These are phyloP conservation scores for Magnolia sinica DNA, from an alignment of 164 flowering plant species.

Conservation along the genomic window DNA sequence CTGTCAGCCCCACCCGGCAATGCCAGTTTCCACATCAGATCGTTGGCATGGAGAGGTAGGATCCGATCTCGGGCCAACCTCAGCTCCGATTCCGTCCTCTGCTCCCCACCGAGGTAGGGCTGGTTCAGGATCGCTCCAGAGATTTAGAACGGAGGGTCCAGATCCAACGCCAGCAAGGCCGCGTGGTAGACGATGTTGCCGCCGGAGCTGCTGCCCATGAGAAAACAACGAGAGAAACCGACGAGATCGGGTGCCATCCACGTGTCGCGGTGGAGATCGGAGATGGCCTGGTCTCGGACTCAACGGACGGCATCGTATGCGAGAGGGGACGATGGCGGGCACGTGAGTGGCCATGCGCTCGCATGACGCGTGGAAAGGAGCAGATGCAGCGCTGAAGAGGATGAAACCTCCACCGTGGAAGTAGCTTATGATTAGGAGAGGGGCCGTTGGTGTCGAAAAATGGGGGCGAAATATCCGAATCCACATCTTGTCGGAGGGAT, in stretches of 20 bases:
- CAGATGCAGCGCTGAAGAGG: conserved; percentile 31
- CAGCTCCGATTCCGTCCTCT: conserved; percentile 54
- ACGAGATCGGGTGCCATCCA: conserved; percentile 41
- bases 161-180: conserved; percentile 35
- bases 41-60: conserved; percentile 35
- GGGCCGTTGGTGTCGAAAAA: too few species aligned
- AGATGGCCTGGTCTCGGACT: conserved; percentile 19
- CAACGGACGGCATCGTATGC: conserved; percentile 41
- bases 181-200: conserved; percentile 58
- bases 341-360: conserved; percentile 16
- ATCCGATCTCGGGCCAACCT: conserved; percentile 29
- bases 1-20: conserved; percentile 51
- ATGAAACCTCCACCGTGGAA: conserved; percentile 27
- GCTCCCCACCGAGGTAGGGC: conserved; percentile 49
- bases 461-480: too few species aligned
- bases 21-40: conserved; percentile 51
- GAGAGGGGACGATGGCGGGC: conserved; percentile 20
- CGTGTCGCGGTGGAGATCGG: conserved; percentile 26
- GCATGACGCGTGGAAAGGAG: conserved; percentile 32
- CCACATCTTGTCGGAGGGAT: too few species aligned
- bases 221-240: conserved; percentile 42
- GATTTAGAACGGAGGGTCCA: conserved; percentile 22
- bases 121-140: conserved; percentile 56
- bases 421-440: conserved; percentile 38
- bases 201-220: conserved; percentile 72